Evolutionary conservation across 2,329 filamentous ascomycete genomes (phyloP).

Genomic region (Thielaviopsis musarum): DNA sequence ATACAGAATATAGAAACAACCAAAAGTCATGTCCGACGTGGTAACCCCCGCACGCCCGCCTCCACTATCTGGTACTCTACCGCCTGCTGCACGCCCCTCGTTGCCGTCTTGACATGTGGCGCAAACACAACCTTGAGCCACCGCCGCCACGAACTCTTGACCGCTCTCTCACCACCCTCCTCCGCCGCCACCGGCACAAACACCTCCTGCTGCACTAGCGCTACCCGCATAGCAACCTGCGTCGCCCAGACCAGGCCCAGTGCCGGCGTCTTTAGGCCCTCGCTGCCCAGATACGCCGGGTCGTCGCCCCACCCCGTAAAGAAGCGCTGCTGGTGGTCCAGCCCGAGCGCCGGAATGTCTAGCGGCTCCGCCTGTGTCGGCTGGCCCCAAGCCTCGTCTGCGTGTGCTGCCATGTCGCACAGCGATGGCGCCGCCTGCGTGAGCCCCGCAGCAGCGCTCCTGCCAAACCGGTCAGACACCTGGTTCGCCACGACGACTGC

Average conservation of each 20-base stretch:
- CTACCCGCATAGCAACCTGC: constrained; percentile 69
- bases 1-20: background rate
- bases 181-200: constrained; percentile 24
- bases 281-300: constrained; percentile 21
- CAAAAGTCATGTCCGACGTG: background rate
- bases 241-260: constrained; percentile 83
- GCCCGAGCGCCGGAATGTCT: constrained; percentile 39
- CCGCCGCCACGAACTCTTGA: constrained; percentile 47
- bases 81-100: constrained; percentile 31
- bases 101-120: constrained; percentile 46
- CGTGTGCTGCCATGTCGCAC: constrained; percentile 22
- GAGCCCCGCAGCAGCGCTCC: constrained; percentile 17
- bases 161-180: constrained; percentile 22
- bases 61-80: constrained; percentile 61
- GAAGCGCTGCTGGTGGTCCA: constrained; percentile 85
- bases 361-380: constrained; percentile 21
- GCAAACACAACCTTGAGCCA: constrained; percentile 86
- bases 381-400: constrained; percentile 20
- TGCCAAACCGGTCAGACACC: constrained; percentile 68
- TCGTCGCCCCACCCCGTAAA: constrained; percentile 91
- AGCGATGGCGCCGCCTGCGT: constrained; percentile 18
- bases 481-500: constrained; percentile 91
- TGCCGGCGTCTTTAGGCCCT: constrained; percentile 59
- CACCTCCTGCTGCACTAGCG: constrained; percentile 55
- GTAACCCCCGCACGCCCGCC: constrained; percentile 36